Base-by-base conservation (phyloP, 495 filamentous ascomycete species). In the Talaromyces stipitatus region DNA sequence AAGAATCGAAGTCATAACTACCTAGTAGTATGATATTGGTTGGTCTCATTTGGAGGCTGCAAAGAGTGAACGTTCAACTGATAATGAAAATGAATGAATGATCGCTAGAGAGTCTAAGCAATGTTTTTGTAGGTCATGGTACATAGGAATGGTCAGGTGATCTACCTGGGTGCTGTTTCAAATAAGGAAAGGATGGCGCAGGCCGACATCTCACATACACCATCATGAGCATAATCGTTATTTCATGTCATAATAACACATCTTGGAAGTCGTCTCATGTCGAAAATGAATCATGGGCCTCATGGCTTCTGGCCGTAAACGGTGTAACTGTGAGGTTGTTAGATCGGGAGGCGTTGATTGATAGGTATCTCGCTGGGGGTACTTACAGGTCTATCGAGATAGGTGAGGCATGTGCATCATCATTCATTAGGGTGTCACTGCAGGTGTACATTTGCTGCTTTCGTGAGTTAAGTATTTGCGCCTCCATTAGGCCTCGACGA, bases 301-400 rank as follows among this genome's bases (percentile, higher is more conserved):
- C 51, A 54, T 16, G 51, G 51, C 14, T 32, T 54, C 23, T 54
- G 51, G 23, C 51, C 51, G n/a, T 38, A 54, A 41, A 54, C 23
- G 14, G 24, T 36, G 10, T 54, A 41, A 14, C 51, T 54, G 23
- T 23, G 30, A 36, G 26, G 18, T 23, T 20, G 23, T 54, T 27
- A 41, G 51, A 26, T 4, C 12, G 14, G 4, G 11, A 30, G 1
- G 8, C 24, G n/a, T 6, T 11, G 10, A 14, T 6, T 24, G 10
- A 5, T 8, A n/a, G 4, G 10, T 23, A 47, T 47, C n/a, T 20
- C 12, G 48, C 48, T 18, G 3, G n/a, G 16, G 27, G n/a, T 51
- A 51, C 48, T 51, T 51, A 51, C 48, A 51, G 24, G 6, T 28
- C 27, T 30, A 51, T 30, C 48, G 48, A 51, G 27, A 24, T 18